These are phyloP conservation scores for Stevia rebaudiana DNA, from an alignment of 140 eudicot genomes.

Conservation along the genomic window DNA sequence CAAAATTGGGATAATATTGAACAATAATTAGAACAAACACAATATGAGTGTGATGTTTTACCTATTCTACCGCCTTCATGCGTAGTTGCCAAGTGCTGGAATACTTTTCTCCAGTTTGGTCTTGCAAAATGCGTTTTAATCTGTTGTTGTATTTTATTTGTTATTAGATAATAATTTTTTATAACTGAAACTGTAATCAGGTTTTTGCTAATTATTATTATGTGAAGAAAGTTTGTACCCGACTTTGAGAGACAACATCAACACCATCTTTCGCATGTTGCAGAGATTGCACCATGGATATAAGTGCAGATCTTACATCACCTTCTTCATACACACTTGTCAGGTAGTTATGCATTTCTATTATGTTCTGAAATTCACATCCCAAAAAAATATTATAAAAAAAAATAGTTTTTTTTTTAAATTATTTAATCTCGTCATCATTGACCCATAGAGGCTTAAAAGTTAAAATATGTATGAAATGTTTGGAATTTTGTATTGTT, in stretches of 20 bases:
- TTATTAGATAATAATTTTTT: slow-evolving; percentile 12
- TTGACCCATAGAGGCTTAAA: neutral
- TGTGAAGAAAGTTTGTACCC: slow-evolving; percentile 36
- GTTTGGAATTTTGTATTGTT: neutral
- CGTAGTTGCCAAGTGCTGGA: slow-evolving; percentile 37
- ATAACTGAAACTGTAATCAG: neutral
- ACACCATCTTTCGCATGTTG: slow-evolving; percentile 73
- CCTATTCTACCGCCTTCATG: slow-evolving; percentile 63
- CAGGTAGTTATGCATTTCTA: slow-evolving; percentile 91
- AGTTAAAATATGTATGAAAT: neutral
- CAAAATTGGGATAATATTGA: too few species aligned
- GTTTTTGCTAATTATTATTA: neutral
- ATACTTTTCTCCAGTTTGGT: slow-evolving; percentile 92
- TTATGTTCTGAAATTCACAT: slow-evolving; percentile 45
- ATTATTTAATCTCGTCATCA: neutral
- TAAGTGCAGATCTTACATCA: slow-evolving; percentile 72
- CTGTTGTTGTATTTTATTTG: slow-evolving; percentile 34
- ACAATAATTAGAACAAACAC: slow-evolving; percentile 1
- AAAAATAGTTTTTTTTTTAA: neutral
- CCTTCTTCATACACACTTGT: slow-evolving; percentile 79
- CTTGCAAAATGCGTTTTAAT: slow-evolving; percentile 90
- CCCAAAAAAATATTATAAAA: slow-evolving; percentile 12
- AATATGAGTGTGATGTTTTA: slow-evolving; percentile 29
- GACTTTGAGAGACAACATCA: slow-evolving; percentile 66
- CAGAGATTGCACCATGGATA: slow-evolving; percentile 64